Conservation (phyloP, 192 early-diverging fungal species). For the Coemansia sp. region DNA sequence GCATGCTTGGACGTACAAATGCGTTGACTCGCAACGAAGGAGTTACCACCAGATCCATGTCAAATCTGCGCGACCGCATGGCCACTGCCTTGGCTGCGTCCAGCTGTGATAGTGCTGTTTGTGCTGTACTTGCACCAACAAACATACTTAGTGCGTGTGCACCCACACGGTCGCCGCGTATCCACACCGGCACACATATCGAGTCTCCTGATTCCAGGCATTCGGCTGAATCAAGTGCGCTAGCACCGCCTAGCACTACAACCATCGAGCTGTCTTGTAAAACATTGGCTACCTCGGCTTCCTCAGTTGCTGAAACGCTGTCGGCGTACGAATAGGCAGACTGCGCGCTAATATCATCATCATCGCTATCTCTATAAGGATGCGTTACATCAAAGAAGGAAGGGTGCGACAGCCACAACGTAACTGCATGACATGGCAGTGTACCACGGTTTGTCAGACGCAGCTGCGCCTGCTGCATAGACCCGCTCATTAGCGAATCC, state of each 20-base stretch:
- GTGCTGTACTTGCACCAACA: constrained; percentile 27
- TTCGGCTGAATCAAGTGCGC: constrained; percentile 12
- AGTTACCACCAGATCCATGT: constrained; percentile 60
- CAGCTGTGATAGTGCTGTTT: neutral
- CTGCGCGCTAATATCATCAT: neutral
- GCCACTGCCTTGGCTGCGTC: neutral
- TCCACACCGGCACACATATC: constrained; percentile 78
- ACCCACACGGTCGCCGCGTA: constrained; percentile 89
- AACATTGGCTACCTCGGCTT: constrained; percentile 21
- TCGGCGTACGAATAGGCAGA: constrained; percentile 17
- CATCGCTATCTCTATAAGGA: constrained; percentile 7
- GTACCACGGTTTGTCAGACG: constrained; percentile 84
- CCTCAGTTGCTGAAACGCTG: constrained; percentile 5
- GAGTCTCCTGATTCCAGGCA: constrained; percentile 67
- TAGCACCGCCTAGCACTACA: constrained; percentile 15
- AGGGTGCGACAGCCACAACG: constrained; percentile 80
- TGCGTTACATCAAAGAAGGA: constrained; percentile 66
- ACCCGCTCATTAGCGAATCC: constrained; percentile 74
- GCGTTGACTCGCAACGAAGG: constrained; percentile 92
- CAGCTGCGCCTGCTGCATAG: constrained; percentile 69
- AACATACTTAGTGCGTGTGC: constrained; percentile 59
- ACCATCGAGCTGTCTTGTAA: constrained; percentile 35
- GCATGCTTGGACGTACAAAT: constrained; percentile 82
- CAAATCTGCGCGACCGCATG: constrained; percentile 42
- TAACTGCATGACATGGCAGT: constrained; percentile 65